Base-by-base conservation (phyloP, 2,329 filamentous ascomycete species). In the Trichophyton benhamiae region DNA sequence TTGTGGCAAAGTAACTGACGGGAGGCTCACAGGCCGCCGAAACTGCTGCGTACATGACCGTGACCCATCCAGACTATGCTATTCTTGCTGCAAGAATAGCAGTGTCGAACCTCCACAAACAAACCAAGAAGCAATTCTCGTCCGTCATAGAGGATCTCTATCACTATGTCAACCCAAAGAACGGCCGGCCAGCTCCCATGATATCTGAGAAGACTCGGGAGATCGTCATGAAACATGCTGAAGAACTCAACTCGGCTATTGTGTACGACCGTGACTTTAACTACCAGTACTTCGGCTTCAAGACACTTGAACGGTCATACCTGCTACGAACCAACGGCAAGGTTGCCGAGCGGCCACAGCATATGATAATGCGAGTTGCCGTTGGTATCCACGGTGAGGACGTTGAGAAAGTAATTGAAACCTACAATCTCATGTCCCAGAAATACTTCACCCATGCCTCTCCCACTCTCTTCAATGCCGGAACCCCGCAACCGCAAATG, bases 101-200 rank as follows among this genome's bases (percentile, higher is more conserved):
- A 68, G 94, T 99, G 61, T 99, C 94, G 72, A 99, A 99, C 80
- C 87, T 99, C 63, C 94, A 99, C 86, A 99, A 99, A 80, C 94
- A 99, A 83, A 99, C 94, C 66, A 97, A 97, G 84, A 99, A 99
- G 83, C 92, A 97, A 75, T 99, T 95, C 81, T 97, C 94, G n/a
- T 82, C 89, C 58, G 94, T 99, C 63, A 83, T 99, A 69, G 87
- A 85, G 69, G 94, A 99, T 71, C 85, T 99, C 48, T 96, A 92
- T 79, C 83, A 94, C 80, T 99, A 96, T 76, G 80, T 95, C 76
- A 99, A 99, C 80, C 91, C 92, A 65, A 95, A 89, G 79, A 99
- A 96, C 76, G 79, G 80, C 65, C 87, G 82, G 68, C 74, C 82
- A 6, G 92, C 91, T 58, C 92, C 94, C 62, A 99, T 99, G 94